Conservation (phyloP, 2,329 filamentous ascomycete genomes). For the Eutypella sp. region DNA sequence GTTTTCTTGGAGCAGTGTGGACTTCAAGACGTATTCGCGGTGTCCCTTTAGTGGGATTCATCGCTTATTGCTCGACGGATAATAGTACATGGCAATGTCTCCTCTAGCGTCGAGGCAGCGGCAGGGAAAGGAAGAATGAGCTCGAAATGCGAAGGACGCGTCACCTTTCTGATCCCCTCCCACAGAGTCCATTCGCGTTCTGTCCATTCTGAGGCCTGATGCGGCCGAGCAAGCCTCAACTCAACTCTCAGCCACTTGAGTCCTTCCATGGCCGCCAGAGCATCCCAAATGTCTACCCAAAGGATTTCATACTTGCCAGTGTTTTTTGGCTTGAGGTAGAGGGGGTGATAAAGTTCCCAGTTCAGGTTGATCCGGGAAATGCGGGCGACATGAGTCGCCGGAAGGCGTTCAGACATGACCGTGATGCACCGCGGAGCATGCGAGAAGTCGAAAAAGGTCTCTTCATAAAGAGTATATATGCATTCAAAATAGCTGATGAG, state of each 20-base stretch:
- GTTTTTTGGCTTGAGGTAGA: slow-evolving; percentile 1
- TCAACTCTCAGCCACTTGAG: slow-evolving; percentile 12
- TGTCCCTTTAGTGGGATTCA: not conserved
- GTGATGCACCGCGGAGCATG: not conserved
- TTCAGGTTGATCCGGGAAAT: slow-evolving; percentile 5
- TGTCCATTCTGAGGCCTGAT: slow-evolving; percentile 2
- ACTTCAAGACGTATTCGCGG: slow-evolving; percentile 1
- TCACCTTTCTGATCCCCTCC: slow-evolving; percentile 11
- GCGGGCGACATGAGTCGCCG: slow-evolving; percentile 2
- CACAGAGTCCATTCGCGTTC: slow-evolving; percentile 7
- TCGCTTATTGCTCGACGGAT: slow-evolving; percentile 4
- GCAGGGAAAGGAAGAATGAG: slow-evolving; percentile 12
- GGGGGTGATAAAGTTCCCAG: slow-evolving; percentile 1
- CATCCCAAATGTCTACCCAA: slow-evolving; percentile 9
- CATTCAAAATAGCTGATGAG: slow-evolving; percentile 11
- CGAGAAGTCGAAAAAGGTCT: slow-evolving; percentile 13
- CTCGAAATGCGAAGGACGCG: slow-evolving; percentile 10
- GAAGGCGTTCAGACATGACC: slow-evolving; percentile 4
- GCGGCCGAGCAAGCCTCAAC: slow-evolving; percentile 1
- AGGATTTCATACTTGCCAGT: slow-evolving; percentile 3
- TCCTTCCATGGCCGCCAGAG: slow-evolving; percentile 10
- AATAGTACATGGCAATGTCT: slow-evolving; percentile 11
- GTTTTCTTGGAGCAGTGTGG: slow-evolving; percentile 1
- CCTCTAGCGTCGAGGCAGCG: slow-evolving; percentile 8
- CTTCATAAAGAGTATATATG: slow-evolving; percentile 9